Conservation (phyloP, 2,329 filamentous ascomycete genomes). For the Aspergillus sojae region DNA sequence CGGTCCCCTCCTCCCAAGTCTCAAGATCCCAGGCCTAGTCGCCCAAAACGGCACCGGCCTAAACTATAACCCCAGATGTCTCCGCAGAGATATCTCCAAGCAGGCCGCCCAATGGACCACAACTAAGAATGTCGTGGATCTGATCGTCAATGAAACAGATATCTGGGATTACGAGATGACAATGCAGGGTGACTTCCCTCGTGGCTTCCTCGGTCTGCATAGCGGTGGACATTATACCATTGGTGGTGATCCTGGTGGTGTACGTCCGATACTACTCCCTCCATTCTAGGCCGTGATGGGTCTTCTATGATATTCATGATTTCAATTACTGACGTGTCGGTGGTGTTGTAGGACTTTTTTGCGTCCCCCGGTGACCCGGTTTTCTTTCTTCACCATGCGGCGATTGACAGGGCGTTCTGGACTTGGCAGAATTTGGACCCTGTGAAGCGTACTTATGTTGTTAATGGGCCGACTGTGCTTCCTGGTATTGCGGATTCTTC, state of each 20-base stretch:
- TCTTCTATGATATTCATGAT: not conserved
- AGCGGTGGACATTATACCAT: conserved; percentile 50
- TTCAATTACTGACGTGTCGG: not conserved
- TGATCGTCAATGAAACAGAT: conserved; percentile 24
- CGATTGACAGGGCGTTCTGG: conserved; percentile 51
- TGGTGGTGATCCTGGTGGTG: conserved; percentile 46
- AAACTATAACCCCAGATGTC: conserved; percentile 35
- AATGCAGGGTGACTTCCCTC: conserved; percentile 24
- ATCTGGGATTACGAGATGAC: conserved; percentile 26
- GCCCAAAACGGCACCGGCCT: conserved; percentile 23
- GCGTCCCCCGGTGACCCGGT: conserved; percentile 47
- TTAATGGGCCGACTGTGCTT: conserved; percentile 17
- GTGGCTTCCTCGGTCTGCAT: conserved; percentile 44
- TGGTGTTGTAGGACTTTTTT: conserved; percentile 41
- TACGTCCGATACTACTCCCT: not conserved
- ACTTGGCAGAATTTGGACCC: conserved; percentile 49
- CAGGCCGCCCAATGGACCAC: conserved; percentile 23
- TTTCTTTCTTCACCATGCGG: conserved; percentile 52
- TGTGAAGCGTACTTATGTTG: conserved; percentile 6
- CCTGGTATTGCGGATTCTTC: not conserved
- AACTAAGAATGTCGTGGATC: conserved; percentile 18
- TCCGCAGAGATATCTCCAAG: conserved; percentile 30
- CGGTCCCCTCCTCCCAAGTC: conserved; percentile 28
- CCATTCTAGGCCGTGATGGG: no score
- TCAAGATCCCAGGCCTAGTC: conserved; percentile 17